Base-by-base conservation (phyloP, 1,139 yeast genomes). In the Hansenula lynferdii region DNA sequence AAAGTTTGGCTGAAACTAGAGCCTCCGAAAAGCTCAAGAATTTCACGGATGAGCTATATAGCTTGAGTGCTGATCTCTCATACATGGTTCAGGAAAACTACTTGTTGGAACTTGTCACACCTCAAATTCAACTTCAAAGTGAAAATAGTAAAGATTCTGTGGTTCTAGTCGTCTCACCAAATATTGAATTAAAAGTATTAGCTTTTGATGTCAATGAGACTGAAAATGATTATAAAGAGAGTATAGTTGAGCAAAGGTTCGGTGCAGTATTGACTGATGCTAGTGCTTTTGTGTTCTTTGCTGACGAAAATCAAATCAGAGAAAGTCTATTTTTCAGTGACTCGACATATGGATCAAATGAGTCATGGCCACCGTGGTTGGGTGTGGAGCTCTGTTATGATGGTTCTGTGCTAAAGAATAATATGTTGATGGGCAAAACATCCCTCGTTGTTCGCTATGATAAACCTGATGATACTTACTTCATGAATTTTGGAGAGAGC, bases 351-450 rank as follows among this genome's bases (percentile, higher is more conserved):
- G 76, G 75, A 3, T 63, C 67, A 7, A 51, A 54, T 12, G 50
- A 59, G 10, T 53, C 59, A 15, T 86, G 96, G 96, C 95, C 95
- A 1, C 95, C 96, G 2, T 83, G 92, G 87, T 60, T 87, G 26
- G 85, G 83, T 1, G 50, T 77, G 37, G 97, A 90, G 56, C 70
- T 83, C 43, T 80, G 89, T 48, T 84, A 84, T 52, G 84, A 85
- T 40, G 72, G 86, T 54, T 81, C 70, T 0, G 69, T 81, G 50
- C 61, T 82, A 35, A 62, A 67, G 28, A 64, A 70, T 22, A 75
- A 80, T 39, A 69, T 82, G 42, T 73, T 89, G 21, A 70, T 83
- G 30, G 80, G 81, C 41, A 72, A 75, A 40, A 72, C 84, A 3
- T 72, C 92, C 0, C 70, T 79, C 47, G 81, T 80, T 0, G 52